Percentiles rank a stretch among this genome's conserved stretches.
These are phyloP conservation scores for Solanum etuberosum DNA, from an alignment of 257 asterid genomes.

Conservation along the genomic window DNA sequence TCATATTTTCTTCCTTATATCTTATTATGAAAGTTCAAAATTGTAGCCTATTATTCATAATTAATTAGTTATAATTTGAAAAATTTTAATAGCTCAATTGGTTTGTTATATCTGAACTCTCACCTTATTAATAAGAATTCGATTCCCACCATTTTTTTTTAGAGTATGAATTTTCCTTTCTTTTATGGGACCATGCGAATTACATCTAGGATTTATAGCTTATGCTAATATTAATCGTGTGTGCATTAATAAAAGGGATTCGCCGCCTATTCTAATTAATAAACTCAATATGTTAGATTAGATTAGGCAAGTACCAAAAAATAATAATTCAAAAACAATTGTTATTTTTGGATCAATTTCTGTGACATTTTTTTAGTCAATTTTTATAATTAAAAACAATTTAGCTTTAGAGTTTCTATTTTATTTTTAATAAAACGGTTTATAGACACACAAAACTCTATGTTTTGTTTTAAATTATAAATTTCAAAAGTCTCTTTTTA, in stretches of 20 bases:
- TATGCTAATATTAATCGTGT: neutral
- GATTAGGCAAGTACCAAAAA: neutral
- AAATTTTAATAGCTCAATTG: neutral
- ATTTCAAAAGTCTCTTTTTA: neutral
- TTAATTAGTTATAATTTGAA: neutral
- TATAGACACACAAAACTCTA: too few species aligned
- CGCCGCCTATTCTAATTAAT: neutral
- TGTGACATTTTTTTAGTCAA: neutral
- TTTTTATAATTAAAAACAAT: too few species aligned
- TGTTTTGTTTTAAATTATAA: too few species aligned
- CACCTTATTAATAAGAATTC: neutral
- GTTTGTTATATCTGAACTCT: too few species aligned
- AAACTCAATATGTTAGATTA: neutral
- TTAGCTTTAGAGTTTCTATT: neutral
- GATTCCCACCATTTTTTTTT: too few species aligned
- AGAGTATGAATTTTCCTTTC: neutral
- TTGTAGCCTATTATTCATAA: neutral
- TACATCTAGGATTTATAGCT: neutral
- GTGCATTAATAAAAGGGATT: neutral
- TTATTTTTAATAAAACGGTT: too few species aligned
- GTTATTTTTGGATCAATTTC: neutral
- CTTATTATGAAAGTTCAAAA: neutral
- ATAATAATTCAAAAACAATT: neutral
- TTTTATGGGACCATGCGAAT: neutral
- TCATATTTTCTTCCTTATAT: neutral